phyloP scores from a whole-genome alignment of 176 grass and related monocot genomes.

The Carex cristatella region DNA sequence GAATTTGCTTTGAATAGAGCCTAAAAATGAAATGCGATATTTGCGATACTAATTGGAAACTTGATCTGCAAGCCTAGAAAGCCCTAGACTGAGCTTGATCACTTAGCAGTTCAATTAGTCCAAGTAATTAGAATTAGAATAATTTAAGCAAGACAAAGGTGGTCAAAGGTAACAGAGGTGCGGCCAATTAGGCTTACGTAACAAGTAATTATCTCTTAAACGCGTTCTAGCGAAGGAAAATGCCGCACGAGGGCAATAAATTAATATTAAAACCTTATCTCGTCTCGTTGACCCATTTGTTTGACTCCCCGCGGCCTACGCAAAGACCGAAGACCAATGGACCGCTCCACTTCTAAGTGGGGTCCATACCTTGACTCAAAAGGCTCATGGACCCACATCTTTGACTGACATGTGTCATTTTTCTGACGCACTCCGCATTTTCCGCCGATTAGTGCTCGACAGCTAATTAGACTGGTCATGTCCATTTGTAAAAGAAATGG shows the following conservation, averaged over 20 bases:
- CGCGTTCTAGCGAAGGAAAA: neutral
- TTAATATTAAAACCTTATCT: neutral
- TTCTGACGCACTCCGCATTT: slow-evolving; percentile 11
- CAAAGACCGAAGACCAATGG: slow-evolving; percentile 18
- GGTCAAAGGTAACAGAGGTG: slow-evolving; percentile 1
- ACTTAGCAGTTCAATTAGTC: neutral
- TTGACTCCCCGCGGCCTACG: slow-evolving; percentile 10
- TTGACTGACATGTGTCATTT: slow-evolving; percentile 12
- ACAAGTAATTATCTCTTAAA: slow-evolving; percentile 11
- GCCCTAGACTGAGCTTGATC: neutral
- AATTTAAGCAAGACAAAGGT: neutral
- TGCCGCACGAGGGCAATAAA: slow-evolving; percentile 5
- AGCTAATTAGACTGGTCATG: neutral
- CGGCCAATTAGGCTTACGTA: neutral
- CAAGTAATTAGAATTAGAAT: neutral
- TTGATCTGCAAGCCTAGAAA: neutral
- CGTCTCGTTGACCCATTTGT: neutral
- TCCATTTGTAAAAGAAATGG: neutral
- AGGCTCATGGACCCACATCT: neutral
- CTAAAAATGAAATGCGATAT: neutral
- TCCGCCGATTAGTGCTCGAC: slow-evolving; percentile 11
- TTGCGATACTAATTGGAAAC: too few relatives aligned
- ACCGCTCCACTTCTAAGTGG: neutral
- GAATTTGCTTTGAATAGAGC: neutral
- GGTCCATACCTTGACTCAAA: neutral